Conservation (phyloP, 306 rosid genomes). For the Quercus mongolica region DNA sequence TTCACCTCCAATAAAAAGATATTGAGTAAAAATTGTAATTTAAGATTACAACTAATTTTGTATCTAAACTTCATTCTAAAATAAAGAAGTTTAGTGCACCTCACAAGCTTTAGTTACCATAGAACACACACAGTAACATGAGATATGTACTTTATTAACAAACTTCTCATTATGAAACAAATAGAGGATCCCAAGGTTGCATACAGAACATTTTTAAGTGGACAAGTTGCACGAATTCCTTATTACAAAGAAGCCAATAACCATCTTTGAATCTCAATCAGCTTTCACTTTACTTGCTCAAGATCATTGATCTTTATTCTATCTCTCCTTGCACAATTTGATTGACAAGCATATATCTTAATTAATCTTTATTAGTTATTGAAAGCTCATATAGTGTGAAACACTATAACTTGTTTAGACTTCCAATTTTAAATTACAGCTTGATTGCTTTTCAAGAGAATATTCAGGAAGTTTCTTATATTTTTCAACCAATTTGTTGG, state of each 20-base stretch:
- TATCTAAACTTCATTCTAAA: too few species aligned
- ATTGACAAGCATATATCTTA: not conserved
- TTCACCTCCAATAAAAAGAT: too few species aligned
- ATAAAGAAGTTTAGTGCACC: too few species aligned
- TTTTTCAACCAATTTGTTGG: too few species aligned
- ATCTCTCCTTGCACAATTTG: not conserved
- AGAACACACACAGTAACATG: not conserved
- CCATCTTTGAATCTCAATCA: constrained; percentile 7
- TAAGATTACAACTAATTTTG: too few species aligned
- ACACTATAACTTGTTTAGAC: too few species aligned
- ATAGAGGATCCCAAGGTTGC: not conserved
- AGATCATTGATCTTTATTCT: not conserved
- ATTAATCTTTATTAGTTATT: not conserved
- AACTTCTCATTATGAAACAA: not conserved
- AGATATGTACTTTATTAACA: not conserved
- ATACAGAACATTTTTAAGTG: constrained; percentile 1
- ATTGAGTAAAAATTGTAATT: too few species aligned
- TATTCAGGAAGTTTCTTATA: too few species aligned
- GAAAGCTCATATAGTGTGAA: too few species aligned
- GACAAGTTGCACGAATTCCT: constrained; percentile 16
- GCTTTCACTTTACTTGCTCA: not conserved
- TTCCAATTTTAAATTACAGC: too few species aligned
- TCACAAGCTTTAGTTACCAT: not conserved
- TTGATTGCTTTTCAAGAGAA: too few species aligned
- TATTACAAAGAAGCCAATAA: not conserved